Evolutionary conservation across 345 rosid species (phyloP).

Genomic region (Syzygium jambos): DNA sequence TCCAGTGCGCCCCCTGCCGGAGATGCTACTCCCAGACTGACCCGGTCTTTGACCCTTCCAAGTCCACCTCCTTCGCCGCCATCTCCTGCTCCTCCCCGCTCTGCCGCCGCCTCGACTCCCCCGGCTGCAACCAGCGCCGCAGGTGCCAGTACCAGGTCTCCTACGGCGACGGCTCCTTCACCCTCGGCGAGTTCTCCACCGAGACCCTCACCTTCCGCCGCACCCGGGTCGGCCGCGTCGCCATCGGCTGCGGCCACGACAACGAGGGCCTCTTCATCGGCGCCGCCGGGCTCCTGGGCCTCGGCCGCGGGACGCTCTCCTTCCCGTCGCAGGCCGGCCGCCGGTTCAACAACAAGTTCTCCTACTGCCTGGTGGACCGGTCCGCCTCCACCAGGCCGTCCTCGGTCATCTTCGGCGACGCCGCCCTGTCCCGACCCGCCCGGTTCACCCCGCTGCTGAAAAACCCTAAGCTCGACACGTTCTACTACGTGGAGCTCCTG

Average conservation of each 20-base stretch:
- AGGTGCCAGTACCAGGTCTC: conserved; percentile 80
- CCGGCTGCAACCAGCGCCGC: conserved; percentile 39
- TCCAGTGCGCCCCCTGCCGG: conserved; percentile 88
- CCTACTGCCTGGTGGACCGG: conserved; percentile 86
- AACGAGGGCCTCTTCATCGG: conserved; percentile 91
- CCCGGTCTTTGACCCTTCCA: conserved; percentile 76
- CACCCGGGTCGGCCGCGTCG: conserved; percentile 52
- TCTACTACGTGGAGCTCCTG: conserved; percentile 80
- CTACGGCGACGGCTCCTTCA: conserved; percentile 92
- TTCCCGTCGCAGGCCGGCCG: conserved; percentile 79
- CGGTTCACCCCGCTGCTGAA: conserved; percentile 64
- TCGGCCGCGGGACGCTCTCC: conserved; percentile 77
- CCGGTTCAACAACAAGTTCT: conserved; percentile 69
- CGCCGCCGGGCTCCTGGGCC: conserved; percentile 88
- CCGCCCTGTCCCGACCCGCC: conserved; percentile 63
- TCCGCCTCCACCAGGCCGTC: conserved; percentile 80
- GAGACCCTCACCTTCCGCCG: conserved; percentile 80
- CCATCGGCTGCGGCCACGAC: conserved; percentile 89
- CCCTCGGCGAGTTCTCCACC: conserved; percentile 77
- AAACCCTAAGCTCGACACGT: conserved; percentile 87
- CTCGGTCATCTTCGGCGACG: conserved; percentile 67
- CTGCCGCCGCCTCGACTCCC: conserved; percentile 51
- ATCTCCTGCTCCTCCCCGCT: conserved; percentile 58
- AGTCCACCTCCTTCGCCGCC: conserved; percentile 49
- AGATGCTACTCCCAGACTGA: conserved; percentile 81